Evolutionary conservation across 1,139 yeast species (phyloP).

Genomic region (Kodamaea sp.): DNA sequence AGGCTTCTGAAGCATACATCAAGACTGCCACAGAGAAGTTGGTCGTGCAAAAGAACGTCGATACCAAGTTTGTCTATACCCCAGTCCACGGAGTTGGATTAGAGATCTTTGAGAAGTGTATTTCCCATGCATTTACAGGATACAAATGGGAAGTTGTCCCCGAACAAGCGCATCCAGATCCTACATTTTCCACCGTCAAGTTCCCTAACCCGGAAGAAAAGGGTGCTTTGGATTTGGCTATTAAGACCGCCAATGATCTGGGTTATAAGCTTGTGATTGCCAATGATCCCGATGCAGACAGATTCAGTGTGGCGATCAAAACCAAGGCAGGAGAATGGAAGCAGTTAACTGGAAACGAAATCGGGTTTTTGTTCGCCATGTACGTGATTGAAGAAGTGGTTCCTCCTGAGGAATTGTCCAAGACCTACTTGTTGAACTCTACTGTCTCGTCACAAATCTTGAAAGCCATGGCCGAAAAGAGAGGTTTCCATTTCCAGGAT

Average conservation of each 20-base stretch:
- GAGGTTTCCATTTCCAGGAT: constrained; percentile 68
- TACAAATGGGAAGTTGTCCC: constrained; percentile 36
- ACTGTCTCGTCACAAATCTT: constrained; percentile 90
- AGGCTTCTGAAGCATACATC: constrained; percentile 39
- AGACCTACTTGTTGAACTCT: constrained; percentile 74
- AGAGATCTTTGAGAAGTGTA: constrained; percentile 39
- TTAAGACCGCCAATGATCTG: constrained; percentile 48
- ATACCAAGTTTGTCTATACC: constrained; percentile 69
- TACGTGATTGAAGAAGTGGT: constrained; percentile 48
- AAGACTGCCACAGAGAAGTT: constrained; percentile 30
- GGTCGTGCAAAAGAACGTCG: constrained; percentile 17
- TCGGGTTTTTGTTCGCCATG: constrained; percentile 82
- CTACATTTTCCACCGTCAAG: constrained; percentile 77
- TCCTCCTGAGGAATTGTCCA: constrained; percentile 25
- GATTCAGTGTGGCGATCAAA: constrained; percentile 78
- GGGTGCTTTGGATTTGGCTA: constrained; percentile 83
- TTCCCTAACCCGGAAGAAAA: constrained; percentile 97
- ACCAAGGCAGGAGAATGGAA: constrained; percentile 52
- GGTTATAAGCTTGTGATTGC: constrained; percentile 67
- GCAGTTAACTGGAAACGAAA: constrained; percentile 88
- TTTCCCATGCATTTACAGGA: constrained; percentile 13
- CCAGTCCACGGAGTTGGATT: constrained; percentile 96
- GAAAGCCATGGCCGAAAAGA: constrained; percentile 61
- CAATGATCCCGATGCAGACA: constrained; percentile 95
- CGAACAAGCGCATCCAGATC: constrained; percentile 76